Evolutionary conservation across 192 early-diverging fungal species (phyloP).

Genomic region (Coemansia sp.): DNA sequence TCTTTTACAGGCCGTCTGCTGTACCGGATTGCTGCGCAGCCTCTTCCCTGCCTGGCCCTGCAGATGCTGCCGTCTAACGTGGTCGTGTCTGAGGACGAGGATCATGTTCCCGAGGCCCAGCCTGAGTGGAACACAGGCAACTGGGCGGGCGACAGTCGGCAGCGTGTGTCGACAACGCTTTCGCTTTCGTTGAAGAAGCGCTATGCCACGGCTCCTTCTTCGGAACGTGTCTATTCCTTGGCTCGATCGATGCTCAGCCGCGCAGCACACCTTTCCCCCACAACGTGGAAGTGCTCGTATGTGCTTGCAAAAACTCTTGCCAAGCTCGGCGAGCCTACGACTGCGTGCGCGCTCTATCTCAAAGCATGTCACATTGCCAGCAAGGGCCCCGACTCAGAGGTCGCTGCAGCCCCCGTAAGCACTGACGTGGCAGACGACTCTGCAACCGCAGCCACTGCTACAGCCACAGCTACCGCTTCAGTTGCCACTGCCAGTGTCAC

Average conservation of each 20-base stretch:
- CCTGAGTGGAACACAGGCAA: constrained; percentile 43
- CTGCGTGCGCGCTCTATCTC: constrained; percentile 43
- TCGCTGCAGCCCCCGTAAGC: not conserved
- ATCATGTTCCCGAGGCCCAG: constrained; percentile 16
- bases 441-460: not conserved
- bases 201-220: constrained; percentile 17
- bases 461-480: not conserved
- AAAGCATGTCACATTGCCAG: constrained; percentile 35
- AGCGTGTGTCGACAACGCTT: constrained; percentile 8
- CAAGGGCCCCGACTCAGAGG: not conserved
- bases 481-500: constrained; percentile 3
- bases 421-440: not conserved
- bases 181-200: constrained; percentile 26
- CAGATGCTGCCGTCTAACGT: constrained; percentile 38
- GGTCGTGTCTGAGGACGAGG: constrained; percentile 15
- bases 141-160: constrained; percentile 17
- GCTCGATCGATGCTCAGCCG: constrained; percentile 27
- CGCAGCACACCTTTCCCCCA: constrained; percentile 24
- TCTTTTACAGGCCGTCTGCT: constrained; percentile 32
- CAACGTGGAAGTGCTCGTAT: constrained; percentile 39
- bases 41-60: constrained; percentile 34
- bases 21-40: constrained; percentile 36
- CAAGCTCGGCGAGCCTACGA: constrained; percentile 26
- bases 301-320: constrained; percentile 37
- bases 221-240: constrained; percentile 18